Percentiles rank a stretch among this genome's conserved stretches.
These are phyloP conservation scores for Diaporthe batatas DNA, from an alignment of 2,329 filamentous ascomycete species.

Conservation along the genomic window DNA sequence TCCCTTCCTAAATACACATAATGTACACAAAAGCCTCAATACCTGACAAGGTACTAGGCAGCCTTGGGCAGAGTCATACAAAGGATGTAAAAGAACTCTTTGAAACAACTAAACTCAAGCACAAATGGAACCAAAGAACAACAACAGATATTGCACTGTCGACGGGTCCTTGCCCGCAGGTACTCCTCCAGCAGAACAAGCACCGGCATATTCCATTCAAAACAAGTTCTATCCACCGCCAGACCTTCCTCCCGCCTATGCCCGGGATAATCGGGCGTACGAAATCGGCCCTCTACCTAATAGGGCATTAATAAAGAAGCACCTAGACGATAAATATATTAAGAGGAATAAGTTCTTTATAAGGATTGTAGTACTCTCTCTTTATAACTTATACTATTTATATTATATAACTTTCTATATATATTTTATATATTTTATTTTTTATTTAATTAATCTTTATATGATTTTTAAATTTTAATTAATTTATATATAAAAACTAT, in stretches of 20 bases:
- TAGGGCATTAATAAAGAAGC: neutral
- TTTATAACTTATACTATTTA: too few relatives aligned
- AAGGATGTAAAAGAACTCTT: too few relatives aligned
- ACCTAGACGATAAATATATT: neutral
- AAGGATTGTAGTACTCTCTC: constrained; percentile 1
- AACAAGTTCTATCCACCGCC: neutral
- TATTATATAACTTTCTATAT: too few relatives aligned
- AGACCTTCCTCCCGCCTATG: neutral
- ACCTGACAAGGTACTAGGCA: too few relatives aligned
- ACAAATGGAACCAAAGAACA: constrained; percentile 7
- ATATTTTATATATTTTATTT: too few relatives aligned
- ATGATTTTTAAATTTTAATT: too few relatives aligned
- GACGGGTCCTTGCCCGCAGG: neutral
- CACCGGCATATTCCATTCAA: neutral
- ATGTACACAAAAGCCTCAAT: too few relatives aligned
- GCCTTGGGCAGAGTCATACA: too few relatives aligned
- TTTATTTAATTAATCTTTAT: too few relatives aligned
- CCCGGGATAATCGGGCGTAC: neutral
- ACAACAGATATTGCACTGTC: neutral
- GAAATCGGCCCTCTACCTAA: neutral
- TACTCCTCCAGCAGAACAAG: neutral
- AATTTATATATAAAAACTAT: too few relatives aligned
- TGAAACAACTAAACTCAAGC: neutral
- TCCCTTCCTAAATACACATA: too few relatives aligned
- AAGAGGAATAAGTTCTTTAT: constrained; percentile 7